Evolutionary conservation across 805 yeast species (phyloP).

Genomic region (Nakazawaea wickerhamii): DNA sequence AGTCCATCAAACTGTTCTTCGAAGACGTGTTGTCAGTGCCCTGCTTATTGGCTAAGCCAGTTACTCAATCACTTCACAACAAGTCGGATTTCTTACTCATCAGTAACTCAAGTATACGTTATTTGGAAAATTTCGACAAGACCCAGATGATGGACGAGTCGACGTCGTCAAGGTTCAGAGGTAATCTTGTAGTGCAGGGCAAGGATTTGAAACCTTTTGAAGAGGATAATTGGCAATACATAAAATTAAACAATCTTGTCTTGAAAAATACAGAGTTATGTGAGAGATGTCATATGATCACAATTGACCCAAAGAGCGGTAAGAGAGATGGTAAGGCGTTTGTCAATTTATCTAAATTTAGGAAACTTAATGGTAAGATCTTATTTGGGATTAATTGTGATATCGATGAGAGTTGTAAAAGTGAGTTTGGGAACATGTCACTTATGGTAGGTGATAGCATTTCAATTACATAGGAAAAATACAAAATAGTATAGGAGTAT

Average conservation of each 20-base stretch:
- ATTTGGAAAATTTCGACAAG: conserved; percentile 15
- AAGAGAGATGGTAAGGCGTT: conserved; percentile 27
- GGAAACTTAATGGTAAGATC: conserved; percentile 32
- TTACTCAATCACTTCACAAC: conserved; percentile 21
- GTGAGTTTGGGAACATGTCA: neutral
- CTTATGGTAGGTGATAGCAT: conserved; percentile 17
- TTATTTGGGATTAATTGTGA: conserved; percentile 32
- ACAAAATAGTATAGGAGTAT: no score
- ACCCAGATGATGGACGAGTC: conserved; percentile 3
- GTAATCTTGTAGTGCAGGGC: conserved; percentile 30
- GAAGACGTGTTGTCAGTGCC: conserved; percentile 23
- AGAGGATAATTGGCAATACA: conserved; percentile 32
- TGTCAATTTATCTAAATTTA: conserved; percentile 25
- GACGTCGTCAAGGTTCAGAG: conserved; percentile 27
- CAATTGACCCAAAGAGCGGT: conserved; percentile 33
- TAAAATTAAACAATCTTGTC: conserved; percentile 16
- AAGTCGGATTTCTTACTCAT: conserved; percentile 35
- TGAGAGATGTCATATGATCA: conserved; percentile 40
- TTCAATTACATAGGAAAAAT: neutral
- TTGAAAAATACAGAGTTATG: conserved; percentile 26
- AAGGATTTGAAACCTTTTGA: conserved; percentile 24
- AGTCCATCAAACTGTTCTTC: conserved; percentile 24
- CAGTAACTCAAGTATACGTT: conserved; percentile 24
- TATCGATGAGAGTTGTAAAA: conserved; percentile 16
- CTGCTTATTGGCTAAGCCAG: conserved; percentile 29